Evolutionary conservation across 164 flowering plant species (phyloP).

Genomic region (Vitis rotundifolia): DNA sequence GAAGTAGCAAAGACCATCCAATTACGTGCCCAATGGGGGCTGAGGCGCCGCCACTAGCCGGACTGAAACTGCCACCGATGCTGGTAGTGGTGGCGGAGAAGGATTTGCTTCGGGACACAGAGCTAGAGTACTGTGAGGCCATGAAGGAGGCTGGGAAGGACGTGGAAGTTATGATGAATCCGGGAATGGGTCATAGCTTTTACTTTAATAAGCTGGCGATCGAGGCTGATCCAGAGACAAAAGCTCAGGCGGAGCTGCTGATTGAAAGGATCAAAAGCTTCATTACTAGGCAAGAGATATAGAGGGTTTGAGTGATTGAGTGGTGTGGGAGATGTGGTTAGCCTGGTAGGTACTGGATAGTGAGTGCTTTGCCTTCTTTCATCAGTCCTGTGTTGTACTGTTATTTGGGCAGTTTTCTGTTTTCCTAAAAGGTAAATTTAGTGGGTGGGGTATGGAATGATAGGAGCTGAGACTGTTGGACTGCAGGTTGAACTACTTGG

Average conservation of each 20-base stretch:
- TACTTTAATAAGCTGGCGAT: background rate
- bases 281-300: background rate
- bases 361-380: too few relatives aligned
- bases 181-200: slow-evolving; percentile 2
- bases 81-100: background rate
- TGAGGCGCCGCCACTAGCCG: background rate
- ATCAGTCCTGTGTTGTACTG: too few relatives aligned
- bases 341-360: too few relatives aligned
- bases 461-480: too few relatives aligned
- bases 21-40: background rate
- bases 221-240: background rate
- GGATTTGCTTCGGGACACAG: background rate
- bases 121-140: background rate
- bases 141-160: slow-evolving; percentile 1
- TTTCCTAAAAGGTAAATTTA: too few relatives aligned
- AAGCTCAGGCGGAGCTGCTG: background rate
- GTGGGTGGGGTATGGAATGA: too few relatives aligned
- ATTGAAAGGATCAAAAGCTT: background rate
- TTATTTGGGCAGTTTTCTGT: too few relatives aligned
- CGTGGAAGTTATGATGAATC: background rate
- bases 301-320: background rate
- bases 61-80: background rate
- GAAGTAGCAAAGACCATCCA: background rate
- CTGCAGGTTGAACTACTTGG: too few relatives aligned
- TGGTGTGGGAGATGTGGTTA: too few relatives aligned